These are phyloP conservation scores for Calocybe indica DNA, from an alignment of 768 basidiomycete genomes.

Conservation along the genomic window DNA sequence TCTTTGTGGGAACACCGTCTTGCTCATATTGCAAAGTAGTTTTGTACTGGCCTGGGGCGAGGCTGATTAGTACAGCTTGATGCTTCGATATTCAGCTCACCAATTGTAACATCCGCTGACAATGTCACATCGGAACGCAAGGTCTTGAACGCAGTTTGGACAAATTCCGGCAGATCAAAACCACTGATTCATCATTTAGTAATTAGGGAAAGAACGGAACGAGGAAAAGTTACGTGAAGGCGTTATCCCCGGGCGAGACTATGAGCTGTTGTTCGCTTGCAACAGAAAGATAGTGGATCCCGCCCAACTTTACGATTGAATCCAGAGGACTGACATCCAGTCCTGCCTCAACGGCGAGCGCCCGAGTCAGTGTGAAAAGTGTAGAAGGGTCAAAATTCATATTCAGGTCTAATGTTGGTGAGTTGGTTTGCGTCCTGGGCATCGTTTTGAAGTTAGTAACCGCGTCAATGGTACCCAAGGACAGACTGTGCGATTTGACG, in stretches of 20 bases:
- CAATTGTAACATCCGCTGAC: conserved; percentile 50
- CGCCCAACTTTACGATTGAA: conserved; percentile 60
- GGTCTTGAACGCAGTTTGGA: conserved; percentile 61
- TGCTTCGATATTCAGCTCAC: conserved; percentile 19
- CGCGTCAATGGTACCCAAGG: conserved; percentile 55
- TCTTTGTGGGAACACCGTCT: conserved; percentile 44
- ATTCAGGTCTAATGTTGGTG: conserved; percentile 51
- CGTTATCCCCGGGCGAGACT: conserved; percentile 32
- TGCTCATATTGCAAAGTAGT: conserved; percentile 64
- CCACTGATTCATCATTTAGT: conserved; percentile 27
- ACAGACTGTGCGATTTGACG: conserved; percentile 57
- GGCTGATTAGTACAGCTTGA: not conserved
- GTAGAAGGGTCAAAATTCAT: conserved; percentile 65
- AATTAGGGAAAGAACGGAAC: not conserved
- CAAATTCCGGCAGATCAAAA: conserved; percentile 58
- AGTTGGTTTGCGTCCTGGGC: conserved; percentile 49
- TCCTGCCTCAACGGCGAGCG: conserved; percentile 59
- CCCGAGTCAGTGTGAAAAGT: conserved; percentile 69
- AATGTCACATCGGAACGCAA: conserved; percentile 58
- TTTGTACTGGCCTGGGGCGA: conserved; percentile 46
- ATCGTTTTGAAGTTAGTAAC: conserved; percentile 41
- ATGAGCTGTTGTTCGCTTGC: conserved; percentile 19
- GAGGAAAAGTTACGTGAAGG: conserved; percentile 42
- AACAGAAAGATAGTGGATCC: conserved; percentile 50
- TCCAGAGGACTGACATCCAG: conserved; percentile 57